These are phyloP conservation scores for Aspergillus hiratsukae DNA, from an alignment of 2,329 filamentous ascomycete genomes.

Conservation along the genomic window DNA sequence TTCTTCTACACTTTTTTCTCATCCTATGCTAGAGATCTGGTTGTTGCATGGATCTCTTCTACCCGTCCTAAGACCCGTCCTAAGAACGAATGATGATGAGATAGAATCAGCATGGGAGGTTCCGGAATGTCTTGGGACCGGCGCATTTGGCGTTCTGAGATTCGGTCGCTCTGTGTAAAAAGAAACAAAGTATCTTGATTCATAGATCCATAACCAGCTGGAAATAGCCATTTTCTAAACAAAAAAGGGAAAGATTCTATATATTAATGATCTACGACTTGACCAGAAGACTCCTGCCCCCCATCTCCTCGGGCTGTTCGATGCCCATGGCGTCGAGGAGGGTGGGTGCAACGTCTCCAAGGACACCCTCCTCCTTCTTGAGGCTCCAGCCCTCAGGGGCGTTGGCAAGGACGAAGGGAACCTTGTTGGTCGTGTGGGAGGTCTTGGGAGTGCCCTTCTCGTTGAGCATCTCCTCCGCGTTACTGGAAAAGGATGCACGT, in stretches of 20 bases:
- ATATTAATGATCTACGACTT: conserved; percentile 48
- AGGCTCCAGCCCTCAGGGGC: conserved; percentile 84
- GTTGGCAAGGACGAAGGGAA: conserved; percentile 97
- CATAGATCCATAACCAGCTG: conserved; percentile 19
- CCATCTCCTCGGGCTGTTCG: conserved; percentile 87
- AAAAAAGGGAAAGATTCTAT: conserved; percentile 11
- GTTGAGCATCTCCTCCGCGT: conserved; percentile 99
- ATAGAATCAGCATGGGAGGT: conserved; percentile 8
- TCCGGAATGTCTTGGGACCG: conserved; percentile 18
- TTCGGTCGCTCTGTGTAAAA: conserved; percentile 3
- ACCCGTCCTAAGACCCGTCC: conserved; percentile 6
- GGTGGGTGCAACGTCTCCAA: conserved; percentile 96
- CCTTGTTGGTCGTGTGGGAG: conserved; percentile 95
- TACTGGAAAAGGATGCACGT: conserved; percentile 44
- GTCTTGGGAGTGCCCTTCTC: conserved; percentile 95
- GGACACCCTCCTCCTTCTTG: conserved; percentile 78
- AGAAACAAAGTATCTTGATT: conserved; percentile 6
- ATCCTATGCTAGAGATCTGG: conserved; percentile 2
- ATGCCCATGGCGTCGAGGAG: conserved; percentile 87
- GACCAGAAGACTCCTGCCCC: conserved; percentile 74
- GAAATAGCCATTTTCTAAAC: conserved; percentile 15
- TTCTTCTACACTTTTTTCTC: conserved; percentile 7
- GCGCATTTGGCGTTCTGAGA: conserved; percentile 26
- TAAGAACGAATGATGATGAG: conserved; percentile 17
- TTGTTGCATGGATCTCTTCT: not conserved